phyloP scores from a whole-genome alignment of 106 monocot species.

The Alisma plantagoaquatica region DNA sequence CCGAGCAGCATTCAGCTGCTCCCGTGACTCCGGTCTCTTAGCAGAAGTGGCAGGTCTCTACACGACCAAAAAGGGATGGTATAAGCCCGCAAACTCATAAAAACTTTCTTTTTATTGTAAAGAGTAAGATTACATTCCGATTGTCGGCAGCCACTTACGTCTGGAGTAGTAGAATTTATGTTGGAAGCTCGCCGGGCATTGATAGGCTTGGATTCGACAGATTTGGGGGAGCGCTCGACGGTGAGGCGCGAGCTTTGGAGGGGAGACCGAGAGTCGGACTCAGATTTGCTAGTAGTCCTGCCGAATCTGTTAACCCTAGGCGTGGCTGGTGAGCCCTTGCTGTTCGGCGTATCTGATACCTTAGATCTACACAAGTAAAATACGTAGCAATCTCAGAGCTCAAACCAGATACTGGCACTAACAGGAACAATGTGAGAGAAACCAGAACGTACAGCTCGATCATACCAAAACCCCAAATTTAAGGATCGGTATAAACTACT shows the following conservation, averaged over 20 bases:
- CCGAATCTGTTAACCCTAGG: constrained; percentile 32
- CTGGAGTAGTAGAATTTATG: constrained; percentile 30
- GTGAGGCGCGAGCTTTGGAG: constrained; percentile 32
- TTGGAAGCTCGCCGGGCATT: constrained; percentile 37
- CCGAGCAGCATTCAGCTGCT: constrained; percentile 20
- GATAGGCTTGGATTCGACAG: constrained; percentile 46
- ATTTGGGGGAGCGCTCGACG: constrained; percentile 30
- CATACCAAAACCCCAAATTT: background rate
- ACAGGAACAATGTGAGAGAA: background rate
- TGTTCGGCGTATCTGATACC: constrained; percentile 26
- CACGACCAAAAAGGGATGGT: constrained; percentile 1
- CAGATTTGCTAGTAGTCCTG: constrained; percentile 36
- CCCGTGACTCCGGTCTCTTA: constrained; percentile 27
- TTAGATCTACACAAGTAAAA: constrained; percentile 9
- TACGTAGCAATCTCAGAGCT: background rate
- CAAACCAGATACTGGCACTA: background rate
- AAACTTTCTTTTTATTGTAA: background rate
- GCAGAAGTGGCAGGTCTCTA: constrained; percentile 31
- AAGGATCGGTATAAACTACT: background rate
- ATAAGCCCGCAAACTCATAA: background rate
- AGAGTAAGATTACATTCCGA: background rate
- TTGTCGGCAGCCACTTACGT: constrained; percentile 31
- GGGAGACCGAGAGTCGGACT: constrained; percentile 33
- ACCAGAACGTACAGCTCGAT: background rate
- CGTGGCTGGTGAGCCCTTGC: constrained; percentile 36